phyloP scores from a whole-genome alignment of 139 green algal genomes.

The Ulvella scutata region DNA sequence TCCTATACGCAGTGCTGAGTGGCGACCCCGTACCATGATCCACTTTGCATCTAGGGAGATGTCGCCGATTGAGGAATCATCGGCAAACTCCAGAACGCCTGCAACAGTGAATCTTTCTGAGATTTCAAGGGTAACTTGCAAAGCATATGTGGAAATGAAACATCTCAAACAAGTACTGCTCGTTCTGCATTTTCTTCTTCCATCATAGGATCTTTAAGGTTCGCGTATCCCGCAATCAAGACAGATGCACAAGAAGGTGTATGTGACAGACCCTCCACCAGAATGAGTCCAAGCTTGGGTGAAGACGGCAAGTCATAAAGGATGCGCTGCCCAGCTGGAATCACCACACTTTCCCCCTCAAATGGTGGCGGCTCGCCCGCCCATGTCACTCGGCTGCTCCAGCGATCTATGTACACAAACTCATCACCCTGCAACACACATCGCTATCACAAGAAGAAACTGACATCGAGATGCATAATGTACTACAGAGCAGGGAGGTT shows the following conservation, averaged over 20 bases:
- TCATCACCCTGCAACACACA: background rate
- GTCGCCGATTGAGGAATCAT: too few species aligned
- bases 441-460: too few species aligned
- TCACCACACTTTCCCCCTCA: constrained; percentile 16
- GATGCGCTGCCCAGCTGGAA: constrained; percentile 11
- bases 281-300: background rate
- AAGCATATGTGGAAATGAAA: constrained; percentile 36
- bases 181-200: constrained; percentile 25
- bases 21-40: constrained; percentile 9
- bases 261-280: background rate
- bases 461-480: too few species aligned
- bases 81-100: background rate
- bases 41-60: constrained; percentile 13
- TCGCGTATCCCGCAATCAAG: constrained; percentile 9
- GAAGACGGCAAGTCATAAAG: background rate
- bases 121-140: constrained; percentile 14
- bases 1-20: constrained; percentile 9
- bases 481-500: too few species aligned
- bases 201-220: constrained; percentile 9
- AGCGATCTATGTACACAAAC: background rate
- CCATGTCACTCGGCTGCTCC: background rate
- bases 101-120: background rate
- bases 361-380: constrained; percentile 18
- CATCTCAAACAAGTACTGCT: constrained; percentile 41
- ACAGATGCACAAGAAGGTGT: constrained; percentile 9